Evolutionary conservation across 345 rosid genomes (phyloP).

Genomic region (Eucalyptus regnans): DNA sequence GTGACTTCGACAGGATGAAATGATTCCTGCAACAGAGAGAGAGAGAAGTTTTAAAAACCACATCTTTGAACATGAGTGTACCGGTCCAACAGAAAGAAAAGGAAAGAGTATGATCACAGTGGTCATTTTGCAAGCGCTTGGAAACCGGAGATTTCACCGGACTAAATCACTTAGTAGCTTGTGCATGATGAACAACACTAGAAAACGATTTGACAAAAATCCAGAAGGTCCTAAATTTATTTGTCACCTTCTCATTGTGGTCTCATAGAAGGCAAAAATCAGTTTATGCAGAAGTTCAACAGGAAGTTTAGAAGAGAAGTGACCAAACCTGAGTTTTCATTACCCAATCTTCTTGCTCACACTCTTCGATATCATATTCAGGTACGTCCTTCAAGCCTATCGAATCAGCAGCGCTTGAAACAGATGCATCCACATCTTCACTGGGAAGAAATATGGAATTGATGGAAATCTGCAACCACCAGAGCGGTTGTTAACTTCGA

Average conservation of each 20-base stretch:
- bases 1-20: conserved; percentile 63
- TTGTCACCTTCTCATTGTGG: neutral
- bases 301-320: neutral
- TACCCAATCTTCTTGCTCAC: conserved; percentile 60
- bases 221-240: neutral
- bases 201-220: neutral
- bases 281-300: neutral
- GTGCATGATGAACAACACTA: neutral
- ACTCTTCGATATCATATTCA: conserved; percentile 40
- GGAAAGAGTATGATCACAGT: neutral
- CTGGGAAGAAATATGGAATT: conserved; percentile 54
- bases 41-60: neutral
- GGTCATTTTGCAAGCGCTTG: neutral
- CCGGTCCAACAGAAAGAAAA: neutral
- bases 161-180: neutral
- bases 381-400: conserved; percentile 65
- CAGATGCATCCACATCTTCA: conserved; percentile 46
- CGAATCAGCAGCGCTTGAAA: conserved; percentile 58
- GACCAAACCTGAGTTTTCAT: conserved; percentile 54
- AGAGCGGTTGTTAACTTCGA: neutral
- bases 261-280: neutral
- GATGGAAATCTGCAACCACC: conserved; percentile 34
- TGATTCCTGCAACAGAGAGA: conserved; percentile 35
- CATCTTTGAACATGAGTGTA: neutral
- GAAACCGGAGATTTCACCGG: neutral